A percentile compares a stretch with the other conserved stretches of the same genome.
These are phyloP conservation scores for Malus domestica DNA, from an alignment of 306 rosid genomes.

Conservation along the genomic window ASM211411v1 NC_041791.1:32596001-32596500, in stretches of 20 bases:
- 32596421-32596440: slow-evolving; percentile 93
- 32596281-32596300: neutral
- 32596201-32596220: neutral
- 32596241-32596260: neutral
- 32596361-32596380: slow-evolving; percentile 39
- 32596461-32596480: slow-evolving; percentile 81
- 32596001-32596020: slow-evolving; percentile 16
- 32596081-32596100: slow-evolving; percentile 20
- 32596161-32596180: slow-evolving; percentile 32
- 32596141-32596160: slow-evolving; percentile 42
- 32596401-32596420: slow-evolving; percentile 70
- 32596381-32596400: slow-evolving; percentile 17
- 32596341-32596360: neutral
- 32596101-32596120: slow-evolving; percentile 39
- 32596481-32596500: slow-evolving; percentile 74
- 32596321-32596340: neutral
- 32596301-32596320: neutral
- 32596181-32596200: slow-evolving; percentile 13
- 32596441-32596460: slow-evolving; percentile 70
- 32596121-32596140: slow-evolving; percentile 43
- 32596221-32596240: slow-evolving; percentile 6
- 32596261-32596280: slow-evolving; percentile 13
- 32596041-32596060: slow-evolving; percentile 8
- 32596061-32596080: slow-evolving; percentile 4
- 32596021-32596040: slow-evolving; percentile 26